phyloP scores from a whole-genome alignment of 345 rosid genomes.

The Syzygium aromaticum region DNA sequence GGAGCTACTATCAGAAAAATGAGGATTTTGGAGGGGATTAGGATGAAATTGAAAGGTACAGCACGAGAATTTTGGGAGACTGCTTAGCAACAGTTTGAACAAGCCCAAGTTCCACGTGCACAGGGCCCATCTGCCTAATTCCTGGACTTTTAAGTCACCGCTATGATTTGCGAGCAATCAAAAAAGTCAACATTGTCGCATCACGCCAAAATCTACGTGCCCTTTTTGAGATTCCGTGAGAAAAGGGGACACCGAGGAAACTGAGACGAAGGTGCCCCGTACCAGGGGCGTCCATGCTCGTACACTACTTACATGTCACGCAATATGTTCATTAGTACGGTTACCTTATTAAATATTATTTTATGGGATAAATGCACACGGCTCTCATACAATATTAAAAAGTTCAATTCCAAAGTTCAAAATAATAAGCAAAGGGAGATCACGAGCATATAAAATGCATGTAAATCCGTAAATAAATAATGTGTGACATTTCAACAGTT shows the following conservation, averaged over 20 bases:
- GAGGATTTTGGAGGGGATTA: background rate
- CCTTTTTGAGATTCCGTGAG: background rate
- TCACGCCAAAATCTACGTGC: background rate
- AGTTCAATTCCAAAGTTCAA: background rate
- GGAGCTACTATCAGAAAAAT: background rate
- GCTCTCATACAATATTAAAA: background rate
- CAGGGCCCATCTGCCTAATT: background rate
- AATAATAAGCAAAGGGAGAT: background rate
- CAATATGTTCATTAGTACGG: background rate
- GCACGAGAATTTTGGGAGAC: background rate
- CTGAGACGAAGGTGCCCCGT: background rate
- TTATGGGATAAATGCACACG: background rate
- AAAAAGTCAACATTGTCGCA: background rate
- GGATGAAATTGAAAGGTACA: background rate
- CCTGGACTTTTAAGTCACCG: background rate
- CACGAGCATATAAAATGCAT: background rate
- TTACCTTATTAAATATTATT: background rate
- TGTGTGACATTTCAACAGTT: background rate
- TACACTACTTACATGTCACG: too few relatives aligned
- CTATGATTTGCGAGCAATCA: background rate
- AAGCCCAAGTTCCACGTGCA: background rate
- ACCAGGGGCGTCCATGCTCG: background rate
- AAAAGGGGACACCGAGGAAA: background rate
- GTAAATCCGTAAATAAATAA: rapidly evolving
- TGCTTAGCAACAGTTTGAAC: background rate